Evolutionary conservation across 805 yeast species (phyloP).

Genomic region (Komagataella phaffii): DNA sequence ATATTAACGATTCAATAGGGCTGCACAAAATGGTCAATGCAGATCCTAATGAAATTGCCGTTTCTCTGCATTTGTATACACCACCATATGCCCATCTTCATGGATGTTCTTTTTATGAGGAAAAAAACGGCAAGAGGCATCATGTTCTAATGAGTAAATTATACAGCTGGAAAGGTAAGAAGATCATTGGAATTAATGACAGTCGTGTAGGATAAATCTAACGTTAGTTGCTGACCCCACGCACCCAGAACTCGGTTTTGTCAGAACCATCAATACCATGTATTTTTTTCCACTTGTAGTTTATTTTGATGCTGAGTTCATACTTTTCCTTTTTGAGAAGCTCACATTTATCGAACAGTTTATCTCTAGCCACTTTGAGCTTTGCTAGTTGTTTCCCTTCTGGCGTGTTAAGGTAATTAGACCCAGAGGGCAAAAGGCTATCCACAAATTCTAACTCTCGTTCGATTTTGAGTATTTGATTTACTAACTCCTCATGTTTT

Average conservation of each 20-base stretch:
- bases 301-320: constrained; percentile 15
- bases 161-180: constrained; percentile 46
- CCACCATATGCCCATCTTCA: constrained; percentile 62
- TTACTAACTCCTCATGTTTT: constrained; percentile 8
- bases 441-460: constrained; percentile 17
- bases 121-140: constrained; percentile 30
- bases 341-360: constrained; percentile 15
- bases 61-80: constrained; percentile 60
- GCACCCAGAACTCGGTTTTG: constrained; percentile 42
- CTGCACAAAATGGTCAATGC: constrained; percentile 50
- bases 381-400: constrained; percentile 9
- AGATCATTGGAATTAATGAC: constrained; percentile 5
- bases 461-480: constrained; percentile 14
- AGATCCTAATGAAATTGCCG: constrained; percentile 26
- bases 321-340: constrained; percentile 14
- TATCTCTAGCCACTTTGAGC: constrained; percentile 14
- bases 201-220: not conserved
- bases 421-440: constrained; percentile 10
- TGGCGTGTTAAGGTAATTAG: constrained; percentile 6
- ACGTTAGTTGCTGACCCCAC: constrained; percentile 30
- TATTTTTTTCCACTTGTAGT: constrained; percentile 12
- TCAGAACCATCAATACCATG: constrained; percentile 18
- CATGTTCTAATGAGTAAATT: constrained; percentile 47
- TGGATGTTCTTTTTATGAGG: constrained; percentile 40
- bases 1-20: constrained; percentile 55